Conservation (phyloP, 805 yeast species). For the Cyberlindnera saturnus region DNA sequence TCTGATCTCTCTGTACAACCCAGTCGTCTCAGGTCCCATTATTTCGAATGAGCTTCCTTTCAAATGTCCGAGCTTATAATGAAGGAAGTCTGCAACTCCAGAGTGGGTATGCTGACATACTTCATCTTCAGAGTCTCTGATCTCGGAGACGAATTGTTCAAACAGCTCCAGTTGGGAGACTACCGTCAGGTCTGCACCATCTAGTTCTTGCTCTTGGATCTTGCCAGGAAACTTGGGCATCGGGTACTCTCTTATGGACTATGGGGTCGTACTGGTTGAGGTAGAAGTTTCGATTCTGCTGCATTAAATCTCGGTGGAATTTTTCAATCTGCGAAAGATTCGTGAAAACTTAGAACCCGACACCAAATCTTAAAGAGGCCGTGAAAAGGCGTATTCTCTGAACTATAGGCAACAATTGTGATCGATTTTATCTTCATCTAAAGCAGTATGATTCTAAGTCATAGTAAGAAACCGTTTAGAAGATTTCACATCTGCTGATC, state of each 20-base stretch:
- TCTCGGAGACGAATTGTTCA: constrained; percentile 10
- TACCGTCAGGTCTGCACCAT: neutral
- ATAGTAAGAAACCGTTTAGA: no score
- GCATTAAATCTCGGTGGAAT: no score
- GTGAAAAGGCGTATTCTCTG: no score
- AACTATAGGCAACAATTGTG: no score
- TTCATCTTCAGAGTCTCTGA: constrained; percentile 8
- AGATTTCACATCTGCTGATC: no score
- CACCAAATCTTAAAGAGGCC: no score
- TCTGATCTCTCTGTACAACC: constrained; percentile 15
- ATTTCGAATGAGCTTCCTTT: constrained; percentile 16
- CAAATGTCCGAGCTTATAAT: constrained; percentile 18
- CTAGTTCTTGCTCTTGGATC: neutral
- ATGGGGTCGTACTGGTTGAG: neutral
- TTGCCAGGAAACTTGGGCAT: neutral
- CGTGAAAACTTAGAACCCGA: no score
- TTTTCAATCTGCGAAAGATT: no score
- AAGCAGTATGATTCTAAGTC: no score
- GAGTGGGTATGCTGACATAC: constrained; percentile 9
- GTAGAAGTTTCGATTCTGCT: no score
- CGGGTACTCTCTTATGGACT: neutral
- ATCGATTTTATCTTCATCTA: no score
- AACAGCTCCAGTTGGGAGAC: constrained; percentile 7
- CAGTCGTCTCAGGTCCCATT: constrained; percentile 7
- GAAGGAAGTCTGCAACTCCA: constrained; percentile 19